Base-by-base conservation (phyloP, 2,329 filamentous ascomycete genomes). In the Davidsoniella australis region DNA sequence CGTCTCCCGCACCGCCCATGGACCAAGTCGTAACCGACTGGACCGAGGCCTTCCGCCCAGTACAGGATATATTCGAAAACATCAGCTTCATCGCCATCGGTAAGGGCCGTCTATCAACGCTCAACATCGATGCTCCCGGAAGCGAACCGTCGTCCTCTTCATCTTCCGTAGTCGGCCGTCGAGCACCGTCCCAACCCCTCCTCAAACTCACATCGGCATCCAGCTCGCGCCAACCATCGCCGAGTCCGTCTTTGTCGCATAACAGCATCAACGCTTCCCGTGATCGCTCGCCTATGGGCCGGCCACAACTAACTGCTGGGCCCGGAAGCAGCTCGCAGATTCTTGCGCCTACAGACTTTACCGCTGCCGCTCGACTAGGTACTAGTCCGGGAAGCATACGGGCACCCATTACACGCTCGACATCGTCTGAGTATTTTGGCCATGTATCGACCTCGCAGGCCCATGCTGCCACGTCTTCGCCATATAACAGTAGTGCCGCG, bases 1-100 rank as follows among this genome's bases (percentile, higher is more conserved):
- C 81, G 0, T 81, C 80, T 42, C 81, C 83, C 1, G 71, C 84
- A 9, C 80, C 83, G 2, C 73, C 80, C 14, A 80, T 87, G 68
- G 76, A 80, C 23, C 74, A 82, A 46, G 76, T 91, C 5, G 68
- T 87, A 51, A 68, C 73, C 4, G 63, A 69, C 41, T 91, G 81
- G 78, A 73, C 81, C 46, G 63, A 64, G 2, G 70, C 71, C 52
- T 84, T 80, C 59, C 71, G 72, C 29, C 73, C 79, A 0, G 64
- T 78, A 45, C 79, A 82, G 55, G 68, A 72, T 52, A 73, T 87
- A 55, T 63, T 81, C 40, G 85, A 91, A 63, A 67, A 68, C 2
- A 71, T 88, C 52, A 66, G 65, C 24, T 71, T 76, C 49, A 68
- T 93, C 47, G 71, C 75, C 23, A 71, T 73, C 26, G 82, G 83